Base-by-base conservation (phyloP, 495 filamentous ascomycete genomes). In the Trichocladium uniseriatum region DNA sequence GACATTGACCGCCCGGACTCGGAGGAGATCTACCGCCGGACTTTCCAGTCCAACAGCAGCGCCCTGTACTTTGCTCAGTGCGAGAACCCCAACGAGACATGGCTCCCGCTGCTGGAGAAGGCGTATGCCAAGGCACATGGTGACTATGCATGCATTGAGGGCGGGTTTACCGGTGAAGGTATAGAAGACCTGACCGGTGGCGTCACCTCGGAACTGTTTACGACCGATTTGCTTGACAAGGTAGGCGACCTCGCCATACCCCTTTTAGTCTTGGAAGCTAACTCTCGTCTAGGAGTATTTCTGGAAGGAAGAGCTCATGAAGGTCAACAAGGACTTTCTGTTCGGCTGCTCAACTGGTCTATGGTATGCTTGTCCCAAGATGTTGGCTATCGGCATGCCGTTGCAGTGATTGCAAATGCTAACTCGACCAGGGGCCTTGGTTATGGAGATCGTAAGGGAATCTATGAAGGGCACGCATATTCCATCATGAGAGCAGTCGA, bases 61-160 rank as follows among this genome's bases (percentile, higher is more conserved):
- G 85, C 89, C 0, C 62, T 97, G 6, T 89, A 86, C 55, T 95
- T 94, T 69, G 87, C 88, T 1, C 86, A 89, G 56, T 95, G 89
- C 64, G 77, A 79, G 54, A 79, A 89, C 58, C 74, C 79, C 20
- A 90, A 94, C 59, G 91, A 97, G 69, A 97, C 89, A 0, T 97
- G 91, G 91, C 71, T 97, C 21, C 91, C 91, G 1, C 68, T 97
- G 39, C 77, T 97, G 3, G 91, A 97, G 60, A 97, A 97, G 65
- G 91, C 91, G 0, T 97, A 92, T 66, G 91, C 91, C 38, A 97
- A 97, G 64, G 89, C 89, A 10, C 91, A 97, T 57, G 89, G 88
- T 3, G 87, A 92, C 61, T 94, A 84, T 57, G 74, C 78, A 10
- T 75, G 88, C 1, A 89, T 95, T 40, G 83, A 91, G 51, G 88